Percentiles rank a stretch among this genome's conserved stretches.
These are phyloP conservation scores for Candida dajiaensis DNA, from an alignment of 805 yeast species.

Conservation along the genomic window DNA sequence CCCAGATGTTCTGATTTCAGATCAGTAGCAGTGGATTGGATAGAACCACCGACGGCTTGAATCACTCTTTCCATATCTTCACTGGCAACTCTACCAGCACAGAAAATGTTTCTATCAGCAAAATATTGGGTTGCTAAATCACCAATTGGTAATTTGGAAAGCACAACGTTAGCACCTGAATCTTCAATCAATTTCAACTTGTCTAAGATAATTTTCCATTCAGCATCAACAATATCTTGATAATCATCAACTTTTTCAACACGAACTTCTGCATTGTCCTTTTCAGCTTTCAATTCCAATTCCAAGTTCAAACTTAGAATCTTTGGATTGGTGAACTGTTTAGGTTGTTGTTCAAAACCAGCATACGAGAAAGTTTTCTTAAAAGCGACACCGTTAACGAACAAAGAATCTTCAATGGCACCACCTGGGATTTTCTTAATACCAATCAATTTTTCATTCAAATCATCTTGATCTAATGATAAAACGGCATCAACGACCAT, in stretches of 20 bases:
- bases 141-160: slow-evolving; percentile 94
- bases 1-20: slow-evolving; percentile 71
- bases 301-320: slow-evolving; percentile 85
- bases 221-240: slow-evolving; percentile 98
- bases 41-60: slow-evolving; percentile 87
- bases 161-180: slow-evolving; percentile 88
- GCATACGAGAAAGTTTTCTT: slow-evolving; percentile 97
- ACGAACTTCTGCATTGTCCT: slow-evolving; percentile 97
- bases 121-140: slow-evolving; percentile 98
- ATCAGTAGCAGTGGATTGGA: slow-evolving; percentile 75
- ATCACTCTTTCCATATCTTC: slow-evolving; percentile 93
- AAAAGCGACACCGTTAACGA: slow-evolving; percentile 93
- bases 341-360: slow-evolving; percentile 98
- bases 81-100: slow-evolving; percentile 89
- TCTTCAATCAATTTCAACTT: slow-evolving; percentile 78
- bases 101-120: slow-evolving; percentile 92
- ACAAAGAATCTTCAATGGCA: slow-evolving; percentile 86
- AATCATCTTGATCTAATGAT: slow-evolving; percentile 74
- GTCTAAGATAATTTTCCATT: slow-evolving; percentile 88
- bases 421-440: slow-evolving; percentile 96
- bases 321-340: slow-evolving; percentile 71
- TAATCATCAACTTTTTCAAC: slow-evolving; percentile 90
- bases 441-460: slow-evolving; percentile 89
- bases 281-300: slow-evolving; percentile 94
- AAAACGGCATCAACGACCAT: slow-evolving; percentile 97